Evolutionary conservation across 2,329 filamentous ascomycete species (phyloP).

Genomic region (Thermomyces lanuginosus): DNA sequence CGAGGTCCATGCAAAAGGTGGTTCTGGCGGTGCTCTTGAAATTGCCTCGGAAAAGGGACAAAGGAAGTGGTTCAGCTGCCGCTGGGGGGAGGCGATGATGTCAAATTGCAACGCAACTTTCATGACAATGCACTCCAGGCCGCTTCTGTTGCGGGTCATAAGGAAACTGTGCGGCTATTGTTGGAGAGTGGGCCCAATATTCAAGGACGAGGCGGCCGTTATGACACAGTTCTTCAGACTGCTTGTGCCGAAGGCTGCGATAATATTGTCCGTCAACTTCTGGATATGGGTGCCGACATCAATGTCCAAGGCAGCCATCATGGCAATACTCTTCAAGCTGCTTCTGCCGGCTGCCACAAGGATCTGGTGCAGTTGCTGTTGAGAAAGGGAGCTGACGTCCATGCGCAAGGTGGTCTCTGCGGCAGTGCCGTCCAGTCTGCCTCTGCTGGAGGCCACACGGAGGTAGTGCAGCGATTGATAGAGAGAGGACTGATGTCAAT

Average conservation of each 20-base stretch:
- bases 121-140: slow-evolving; percentile 4
- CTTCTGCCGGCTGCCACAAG: background rate
- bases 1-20: background rate
- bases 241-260: no score
- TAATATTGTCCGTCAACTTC: background rate
- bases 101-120: no score
- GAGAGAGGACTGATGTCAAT: no score
- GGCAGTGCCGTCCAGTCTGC: slow-evolving; percentile 1
- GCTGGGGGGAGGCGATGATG: no score
- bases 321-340: background rate
- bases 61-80: no score
- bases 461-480: slow-evolving; percentile 1
- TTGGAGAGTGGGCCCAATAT: background rate
- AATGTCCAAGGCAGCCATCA: no score
- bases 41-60: no score
- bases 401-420: background rate
- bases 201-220: background rate
- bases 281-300: background rate
- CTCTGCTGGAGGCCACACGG: slow-evolving; percentile 1
- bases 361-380: background rate
- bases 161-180: slow-evolving; percentile 1
- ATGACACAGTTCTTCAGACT: no score
- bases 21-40: background rate
- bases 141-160: slow-evolving; percentile 3
- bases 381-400: background rate